Evolutionary conservation across 2,329 filamentous ascomycete species (phyloP), one percentile per base, ranked within the genome.

Genomic region (Colletotrichum sp.): DNA sequence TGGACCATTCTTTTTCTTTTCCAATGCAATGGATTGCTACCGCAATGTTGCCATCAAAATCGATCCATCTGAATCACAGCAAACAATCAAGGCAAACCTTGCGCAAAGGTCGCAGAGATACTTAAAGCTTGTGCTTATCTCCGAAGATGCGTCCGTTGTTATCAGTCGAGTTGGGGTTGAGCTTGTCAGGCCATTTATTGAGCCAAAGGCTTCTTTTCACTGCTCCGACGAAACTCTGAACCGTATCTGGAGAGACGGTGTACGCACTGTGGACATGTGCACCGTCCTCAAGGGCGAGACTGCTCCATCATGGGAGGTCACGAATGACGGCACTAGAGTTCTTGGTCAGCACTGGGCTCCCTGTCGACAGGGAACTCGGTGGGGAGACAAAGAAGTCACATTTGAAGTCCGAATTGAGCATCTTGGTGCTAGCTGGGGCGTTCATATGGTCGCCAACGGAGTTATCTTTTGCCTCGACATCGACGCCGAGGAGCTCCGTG

Each of bases 401-500:
- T 76, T 76, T 27, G 11, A 65, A 8, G 70, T 66, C 16, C 71
- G 59, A 4, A 63, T 74, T 25, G 74, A 73, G 11, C 27, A 27
- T 5, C 32, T n/a, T 5, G 74, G 74, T 3, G 70, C 74, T 15
- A 76, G 74, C 5, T 76, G 74, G 74, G 74, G 74, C 9, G 70
- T 76, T 27, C 74, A 73, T n/a, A 76, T 74, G 74, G 71, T 76
- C 8, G 70, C 74, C 28, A 76, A 76, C 65, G 74, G 74, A 22
- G 34, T 76, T 16, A 60, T 76, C 65, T 68, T 76, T 19, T 76
- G 74, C 30, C 71, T 76, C 12, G 74, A 76, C 16, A 6, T 36
- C 6, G 59, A 61, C 8, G 48, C 59, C 6, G 55, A 68, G 30
- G 67, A 57, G 39, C 66, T 76, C 8, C 28, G 57, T 5, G 74